Evolutionary conservation across 73 alveolate species (phyloP).

Genomic region (Blepharisma stoltei): DNA sequence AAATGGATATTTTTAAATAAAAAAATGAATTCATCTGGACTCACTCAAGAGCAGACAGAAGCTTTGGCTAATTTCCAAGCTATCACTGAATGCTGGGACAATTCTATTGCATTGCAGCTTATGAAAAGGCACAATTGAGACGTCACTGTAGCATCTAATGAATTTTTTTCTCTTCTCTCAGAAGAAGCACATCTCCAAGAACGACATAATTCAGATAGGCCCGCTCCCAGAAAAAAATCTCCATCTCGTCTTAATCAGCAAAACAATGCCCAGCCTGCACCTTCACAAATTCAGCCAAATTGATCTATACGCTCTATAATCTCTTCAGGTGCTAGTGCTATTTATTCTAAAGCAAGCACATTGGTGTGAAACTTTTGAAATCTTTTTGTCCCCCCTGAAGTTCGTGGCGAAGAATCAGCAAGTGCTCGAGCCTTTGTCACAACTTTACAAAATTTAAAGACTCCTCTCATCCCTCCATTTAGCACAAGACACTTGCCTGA

Average conservation of each 20-base stretch:
- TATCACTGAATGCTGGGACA: constrained; percentile 21
- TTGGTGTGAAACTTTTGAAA: no score
- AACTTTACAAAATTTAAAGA: no score
- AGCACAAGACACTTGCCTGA: no score
- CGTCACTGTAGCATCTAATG: constrained; percentile 25
- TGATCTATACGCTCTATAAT: neutral
- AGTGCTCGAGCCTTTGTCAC: no score
- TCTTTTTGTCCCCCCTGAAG: no score
- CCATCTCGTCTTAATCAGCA: neutral
- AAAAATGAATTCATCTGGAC: no score
- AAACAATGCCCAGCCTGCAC: neutral
- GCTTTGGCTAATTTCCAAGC: constrained; percentile 10
- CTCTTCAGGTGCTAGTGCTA: neutral
- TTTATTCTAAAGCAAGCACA: neutral
- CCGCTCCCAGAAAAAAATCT: neutral
- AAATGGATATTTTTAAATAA: no score
- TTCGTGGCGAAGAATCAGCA: no score
- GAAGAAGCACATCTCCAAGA: neutral
- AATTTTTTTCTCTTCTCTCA: neutral
- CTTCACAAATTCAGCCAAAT: neutral
- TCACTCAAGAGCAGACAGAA: neutral
- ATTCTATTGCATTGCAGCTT: neutral
- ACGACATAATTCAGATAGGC: neutral
- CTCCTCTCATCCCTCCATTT: no score
- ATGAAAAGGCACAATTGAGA: constrained; percentile 7